Conservation (phyloP, 768 basidiomycete species). For the Russula lepida region DNA sequence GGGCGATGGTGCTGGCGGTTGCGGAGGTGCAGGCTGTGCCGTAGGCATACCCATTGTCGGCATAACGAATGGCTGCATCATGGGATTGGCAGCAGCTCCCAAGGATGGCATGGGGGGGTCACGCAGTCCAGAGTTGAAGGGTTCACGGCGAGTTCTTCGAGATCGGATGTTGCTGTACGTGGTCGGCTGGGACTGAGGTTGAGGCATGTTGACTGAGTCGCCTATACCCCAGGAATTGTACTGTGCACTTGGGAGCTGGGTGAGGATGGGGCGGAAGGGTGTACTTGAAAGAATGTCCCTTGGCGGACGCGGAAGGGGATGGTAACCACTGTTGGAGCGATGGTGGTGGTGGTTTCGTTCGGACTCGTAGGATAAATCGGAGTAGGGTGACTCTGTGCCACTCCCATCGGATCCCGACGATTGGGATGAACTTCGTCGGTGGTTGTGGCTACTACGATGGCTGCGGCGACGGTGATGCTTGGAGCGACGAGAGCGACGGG, state of each 20-base stretch:
- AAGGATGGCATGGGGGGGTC: background rate
- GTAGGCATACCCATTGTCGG: constrained; percentile 7
- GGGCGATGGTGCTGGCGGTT: background rate
- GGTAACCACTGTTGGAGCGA: constrained; percentile 23
- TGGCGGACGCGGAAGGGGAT: constrained; percentile 61
- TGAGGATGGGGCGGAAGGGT: constrained; percentile 47
- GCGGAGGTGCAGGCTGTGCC: background rate
- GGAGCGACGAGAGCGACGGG: constrained; percentile 8
- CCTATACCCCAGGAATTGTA: constrained; percentile 24
- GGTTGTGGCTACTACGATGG: background rate
- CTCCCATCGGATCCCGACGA: background rate
- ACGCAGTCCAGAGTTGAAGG: constrained; percentile 3
- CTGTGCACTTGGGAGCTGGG: constrained; percentile 35
- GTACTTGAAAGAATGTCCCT: constrained; percentile 48
- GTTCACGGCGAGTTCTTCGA: constrained; percentile 3
- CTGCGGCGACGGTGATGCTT: background rate
- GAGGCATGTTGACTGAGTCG: background rate
- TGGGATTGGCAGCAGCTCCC: background rate
- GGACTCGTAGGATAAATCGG: constrained; percentile 1
- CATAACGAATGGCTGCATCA: background rate
- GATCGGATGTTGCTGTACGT: background rate
- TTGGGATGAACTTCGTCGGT: constrained; percentile 3
- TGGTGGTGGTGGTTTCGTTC: background rate
- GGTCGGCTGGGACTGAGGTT: background rate
- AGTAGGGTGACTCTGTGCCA: background rate